Percentiles rank a stretch among this genome's conserved stretches.
phyloP scores from a whole-genome alignment of 306 rosid genomes.

The Psophocarpus tetragonolobus region DNA sequence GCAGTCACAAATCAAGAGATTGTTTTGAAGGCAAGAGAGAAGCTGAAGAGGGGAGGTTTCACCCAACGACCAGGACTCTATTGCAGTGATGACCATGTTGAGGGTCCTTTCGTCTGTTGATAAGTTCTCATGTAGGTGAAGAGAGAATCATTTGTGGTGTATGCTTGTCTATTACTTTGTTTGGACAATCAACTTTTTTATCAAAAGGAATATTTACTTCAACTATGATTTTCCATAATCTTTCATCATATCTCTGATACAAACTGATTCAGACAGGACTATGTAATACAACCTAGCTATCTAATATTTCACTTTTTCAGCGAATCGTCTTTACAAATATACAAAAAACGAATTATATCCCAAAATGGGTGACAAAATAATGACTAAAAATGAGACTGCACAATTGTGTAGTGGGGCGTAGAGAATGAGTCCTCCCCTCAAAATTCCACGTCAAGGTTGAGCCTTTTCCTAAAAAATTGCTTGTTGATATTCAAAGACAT shows the following conservation, averaged over 20 bases:
- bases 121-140: constrained; percentile 15
- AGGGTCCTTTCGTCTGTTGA: constrained; percentile 55
- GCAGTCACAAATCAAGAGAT: constrained; percentile 67
- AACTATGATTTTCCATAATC: constrained; percentile 39
- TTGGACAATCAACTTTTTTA: constrained; percentile 29
- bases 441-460: constrained; percentile 36
- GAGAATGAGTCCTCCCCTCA: constrained; percentile 35
- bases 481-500: constrained; percentile 28
- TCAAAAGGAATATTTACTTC: constrained; percentile 44
- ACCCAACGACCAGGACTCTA: constrained; percentile 87
- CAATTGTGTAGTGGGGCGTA: constrained; percentile 51
- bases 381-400: constrained; percentile 39
- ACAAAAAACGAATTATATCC: constrained; percentile 55
- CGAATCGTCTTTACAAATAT: constrained; percentile 47
- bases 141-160: not conserved
- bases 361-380: constrained; percentile 47
- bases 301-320: constrained; percentile 41
- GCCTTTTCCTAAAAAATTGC: constrained; percentile 35
- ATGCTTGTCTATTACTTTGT: not conserved
- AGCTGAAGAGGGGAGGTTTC: constrained; percentile 68
- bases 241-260: constrained; percentile 38
- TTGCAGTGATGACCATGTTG: constrained; percentile 66
- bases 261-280: constrained; percentile 41
- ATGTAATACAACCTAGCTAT: constrained; percentile 42
- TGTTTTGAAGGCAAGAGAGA: constrained; percentile 60